These are phyloP conservation scores for Fragilaria crotonensis DNA, from an alignment of 108 stramenopile species.

Conservation along the genomic window DNA sequence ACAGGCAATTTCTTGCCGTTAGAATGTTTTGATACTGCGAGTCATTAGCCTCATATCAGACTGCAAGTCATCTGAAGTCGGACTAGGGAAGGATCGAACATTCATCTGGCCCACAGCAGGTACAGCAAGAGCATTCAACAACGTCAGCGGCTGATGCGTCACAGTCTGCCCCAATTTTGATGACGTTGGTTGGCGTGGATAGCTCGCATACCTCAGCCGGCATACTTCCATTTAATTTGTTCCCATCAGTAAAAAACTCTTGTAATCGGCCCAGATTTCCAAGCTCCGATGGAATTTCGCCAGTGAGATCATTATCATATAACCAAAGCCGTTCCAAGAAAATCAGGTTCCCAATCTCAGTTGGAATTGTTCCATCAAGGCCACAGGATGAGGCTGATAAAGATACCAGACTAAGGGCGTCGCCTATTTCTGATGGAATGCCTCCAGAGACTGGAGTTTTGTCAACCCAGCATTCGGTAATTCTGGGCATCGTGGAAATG, in stretches of 20 bases:
- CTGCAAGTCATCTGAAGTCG: too few species aligned
- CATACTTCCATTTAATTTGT: slow-evolving; percentile 40
- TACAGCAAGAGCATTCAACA: background rate
- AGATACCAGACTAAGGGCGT: background rate
- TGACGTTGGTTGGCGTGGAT: background rate
- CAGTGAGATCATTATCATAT: slow-evolving; percentile 9
- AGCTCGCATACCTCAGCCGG: slow-evolving; percentile 28
- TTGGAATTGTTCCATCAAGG: slow-evolving; percentile 5
- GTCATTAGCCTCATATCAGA: too few species aligned
- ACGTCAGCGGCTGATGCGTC: background rate
- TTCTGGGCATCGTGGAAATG: background rate
- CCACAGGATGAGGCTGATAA: background rate
- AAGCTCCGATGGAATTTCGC: background rate
- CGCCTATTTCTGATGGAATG: background rate
- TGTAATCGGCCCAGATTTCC: background rate
- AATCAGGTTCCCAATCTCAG: slow-evolving; percentile 8
- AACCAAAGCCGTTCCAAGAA: slow-evolving; percentile 13
- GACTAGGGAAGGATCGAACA: too few species aligned
- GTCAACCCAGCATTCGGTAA: background rate
- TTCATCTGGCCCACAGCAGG: background rate
- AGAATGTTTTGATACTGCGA: too few species aligned
- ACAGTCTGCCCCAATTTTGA: background rate
- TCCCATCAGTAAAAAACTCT: slow-evolving; percentile 7
- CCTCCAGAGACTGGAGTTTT: background rate
- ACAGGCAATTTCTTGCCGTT: too few species aligned